Evolutionary conservation across 23 red algal species (phyloP), one percentile per base, ranked within the genome.

Genomic region (Gracilariopsis chorda): DNA sequence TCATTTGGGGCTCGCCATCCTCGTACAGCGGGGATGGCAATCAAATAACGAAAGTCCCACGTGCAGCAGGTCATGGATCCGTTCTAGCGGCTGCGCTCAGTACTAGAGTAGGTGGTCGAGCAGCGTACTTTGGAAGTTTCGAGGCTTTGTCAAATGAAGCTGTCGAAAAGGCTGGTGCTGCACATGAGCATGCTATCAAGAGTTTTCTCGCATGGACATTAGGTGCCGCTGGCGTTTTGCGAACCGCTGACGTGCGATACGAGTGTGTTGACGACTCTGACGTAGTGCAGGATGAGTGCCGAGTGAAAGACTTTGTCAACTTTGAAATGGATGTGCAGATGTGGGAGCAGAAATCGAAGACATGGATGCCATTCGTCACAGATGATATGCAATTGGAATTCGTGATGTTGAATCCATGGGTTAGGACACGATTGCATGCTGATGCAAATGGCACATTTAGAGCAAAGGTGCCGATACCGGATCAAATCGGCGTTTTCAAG

Each of bases 311-410:
- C 55, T 43, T 64, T 19, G 43, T 99, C 17, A 64, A 62, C 33
- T 94, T 96, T 65, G 77, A 43, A 44, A 61, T 99, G 49, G 71
- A 87, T 63, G 80, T 96, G 21, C 62, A 95, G 48, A 86, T 84
- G 41, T 96, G 93, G 97, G 90, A 94, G 27, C 86, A 67, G 28
- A 60, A 37, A 13, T 23, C 48, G 21, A 25, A 32, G 2, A 51
- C 33, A 16, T 99, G 97, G 97, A 41, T 36, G 44, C 90, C 93
- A 24, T 94, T 53, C 48, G 40, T 82, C 0, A 80, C 64, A 14
- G 79, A 79, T 10, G 97, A 99, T 62, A 61, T 95, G 52, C 97
- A 99, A 68, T 41, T 96, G 52, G 97, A 99, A 56, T 92, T 95
- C 41, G 80, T 73, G 27, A 94, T 96, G 94, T 60, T 99, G 82